phyloP scores from a whole-genome alignment of 495 filamentous ascomycete species.

The Zalerion maritima region DNA sequence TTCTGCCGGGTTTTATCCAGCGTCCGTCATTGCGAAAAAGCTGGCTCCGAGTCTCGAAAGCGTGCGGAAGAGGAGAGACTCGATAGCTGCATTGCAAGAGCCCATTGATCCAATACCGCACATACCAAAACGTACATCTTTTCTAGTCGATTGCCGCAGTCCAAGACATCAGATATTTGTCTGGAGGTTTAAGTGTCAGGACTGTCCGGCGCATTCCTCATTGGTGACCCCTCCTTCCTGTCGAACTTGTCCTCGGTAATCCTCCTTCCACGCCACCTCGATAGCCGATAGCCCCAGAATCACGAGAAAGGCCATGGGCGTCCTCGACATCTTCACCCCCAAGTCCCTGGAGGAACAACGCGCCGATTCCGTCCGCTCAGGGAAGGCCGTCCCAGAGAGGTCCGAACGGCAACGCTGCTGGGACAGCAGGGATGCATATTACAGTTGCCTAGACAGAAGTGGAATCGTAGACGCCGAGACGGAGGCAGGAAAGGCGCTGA shows the following conservation, averaged over 20 bases:
- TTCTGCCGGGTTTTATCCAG: too few species aligned
- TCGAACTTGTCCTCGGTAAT: not conserved
- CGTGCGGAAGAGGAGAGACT: too few species aligned
- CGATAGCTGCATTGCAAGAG: too few species aligned
- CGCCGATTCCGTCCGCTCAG: slow-evolving; percentile 37
- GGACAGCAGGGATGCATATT: slow-evolving; percentile 75
- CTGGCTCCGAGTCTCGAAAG: too few species aligned
- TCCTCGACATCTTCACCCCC: slow-evolving; percentile 22
- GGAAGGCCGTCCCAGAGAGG: slow-evolving; percentile 61
- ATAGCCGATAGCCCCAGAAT: slow-evolving; percentile 4
- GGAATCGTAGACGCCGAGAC: slow-evolving; percentile 75
- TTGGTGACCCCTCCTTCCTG: slow-evolving; percentile 8
- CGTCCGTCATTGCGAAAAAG: too few species aligned
- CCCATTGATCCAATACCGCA: too few species aligned
- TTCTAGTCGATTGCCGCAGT: too few species aligned
- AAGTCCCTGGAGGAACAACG: slow-evolving; percentile 30
- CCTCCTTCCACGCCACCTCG: not conserved
- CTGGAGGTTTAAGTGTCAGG: too few species aligned
- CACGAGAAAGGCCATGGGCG: slow-evolving; percentile 26
- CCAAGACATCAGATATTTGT: too few species aligned
- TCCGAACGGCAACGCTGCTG: slow-evolving; percentile 68
- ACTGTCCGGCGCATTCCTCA: slow-evolving; percentile 5
- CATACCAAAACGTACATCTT: too few species aligned
- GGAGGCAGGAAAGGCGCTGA: slow-evolving; percentile 42
- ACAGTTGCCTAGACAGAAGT: slow-evolving; percentile 65